Percentiles rank a stretch among this genome's conserved stretches.
phyloP scores from a whole-genome alignment of 1,139 yeast genomes.

The Taiozyma sp. region DNA sequence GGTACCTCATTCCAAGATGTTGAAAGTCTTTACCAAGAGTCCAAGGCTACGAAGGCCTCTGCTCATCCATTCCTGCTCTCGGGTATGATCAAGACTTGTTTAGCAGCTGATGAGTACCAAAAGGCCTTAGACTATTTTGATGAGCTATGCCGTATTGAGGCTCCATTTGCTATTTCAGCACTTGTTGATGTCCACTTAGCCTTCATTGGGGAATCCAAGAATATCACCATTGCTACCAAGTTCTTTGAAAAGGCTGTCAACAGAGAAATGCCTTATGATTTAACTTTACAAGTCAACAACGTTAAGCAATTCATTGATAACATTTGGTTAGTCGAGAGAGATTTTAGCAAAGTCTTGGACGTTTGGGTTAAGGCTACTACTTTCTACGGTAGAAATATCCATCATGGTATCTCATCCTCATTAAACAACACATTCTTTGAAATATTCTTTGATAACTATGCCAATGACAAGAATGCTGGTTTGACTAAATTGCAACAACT shows the following conservation, averaged over 20 bases:
- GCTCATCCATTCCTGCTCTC: constrained; percentile 48
- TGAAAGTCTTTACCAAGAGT: constrained; percentile 39
- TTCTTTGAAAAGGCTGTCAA: constrained; percentile 71
- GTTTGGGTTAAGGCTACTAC: constrained; percentile 63
- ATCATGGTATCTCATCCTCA: constrained; percentile 60
- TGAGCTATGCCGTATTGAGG: constrained; percentile 33
- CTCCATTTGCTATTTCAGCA: constrained; percentile 31
- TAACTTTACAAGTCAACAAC: constrained; percentile 71
- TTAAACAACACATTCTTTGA: constrained; percentile 67
- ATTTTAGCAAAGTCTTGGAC: constrained; percentile 53
- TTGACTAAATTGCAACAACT: constrained; percentile 50
- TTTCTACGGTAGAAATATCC: constrained; percentile 56
- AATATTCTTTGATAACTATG: constrained; percentile 59
- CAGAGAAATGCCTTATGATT: constrained; percentile 65
- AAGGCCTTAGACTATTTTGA: constrained; percentile 48
- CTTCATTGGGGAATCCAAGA: constrained; percentile 79
- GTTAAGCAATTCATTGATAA: constrained; percentile 65
- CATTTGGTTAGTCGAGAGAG: constrained; percentile 52
- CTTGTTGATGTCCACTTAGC: constrained; percentile 55
- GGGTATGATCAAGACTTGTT: constrained; percentile 59
- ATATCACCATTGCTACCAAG: constrained; percentile 63
- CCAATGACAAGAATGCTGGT: constrained; percentile 52
- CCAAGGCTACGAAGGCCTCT: constrained; percentile 26
- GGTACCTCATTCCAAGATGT: constrained; percentile 63
- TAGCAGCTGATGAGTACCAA: constrained; percentile 44